These are phyloP conservation scores for Penicillium sp. DNA, from an alignment of 2,329 filamentous ascomycete species.

Conservation along the genomic window DNA sequence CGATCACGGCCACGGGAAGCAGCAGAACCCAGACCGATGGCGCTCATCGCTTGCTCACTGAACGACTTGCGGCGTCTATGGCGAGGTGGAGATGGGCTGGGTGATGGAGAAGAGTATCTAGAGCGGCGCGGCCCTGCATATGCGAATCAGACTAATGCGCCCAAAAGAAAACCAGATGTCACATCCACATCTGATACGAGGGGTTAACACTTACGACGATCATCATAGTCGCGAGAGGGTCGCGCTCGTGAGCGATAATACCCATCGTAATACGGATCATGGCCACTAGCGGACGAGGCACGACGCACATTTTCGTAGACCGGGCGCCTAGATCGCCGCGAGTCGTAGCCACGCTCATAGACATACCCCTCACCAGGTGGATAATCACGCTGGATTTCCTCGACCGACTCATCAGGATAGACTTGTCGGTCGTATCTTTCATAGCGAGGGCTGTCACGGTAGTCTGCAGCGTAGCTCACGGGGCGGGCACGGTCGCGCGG, in stretches of 20 bases:
- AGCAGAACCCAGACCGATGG: conserved; percentile 58
- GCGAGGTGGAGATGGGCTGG: conserved; percentile 42
- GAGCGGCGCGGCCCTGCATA: conserved; percentile 30
- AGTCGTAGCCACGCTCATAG: conserved; percentile 27
- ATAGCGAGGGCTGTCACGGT: conserved; percentile 24
- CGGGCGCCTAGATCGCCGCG: conserved; percentile 19
- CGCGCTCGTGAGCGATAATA: conserved; percentile 38
- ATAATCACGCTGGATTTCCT: conserved; percentile 83
- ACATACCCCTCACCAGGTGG: conserved; percentile 63
- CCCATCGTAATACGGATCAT: conserved; percentile 35
- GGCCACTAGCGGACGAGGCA: conserved; percentile 38
- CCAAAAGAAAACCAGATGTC: background rate
- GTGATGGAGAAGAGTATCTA: conserved; percentile 34
- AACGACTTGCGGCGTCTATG: conserved; percentile 47
- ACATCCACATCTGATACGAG: background rate
- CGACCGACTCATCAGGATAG: conserved; percentile 62
- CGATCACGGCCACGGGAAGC: conserved; percentile 28
- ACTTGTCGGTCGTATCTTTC: conserved; percentile 18
- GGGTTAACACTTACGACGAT: conserved; percentile 32
- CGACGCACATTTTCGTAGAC: conserved; percentile 38
- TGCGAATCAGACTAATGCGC: background rate
- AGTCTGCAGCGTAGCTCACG: conserved; percentile 29
- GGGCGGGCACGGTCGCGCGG: conserved; percentile 34
- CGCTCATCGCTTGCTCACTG: conserved; percentile 53
- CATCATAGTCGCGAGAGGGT: conserved; percentile 49